Evolutionary conservation across 176 grass and related monocot species (phyloP).

Genomic region (Coix lacrymajobi): DNA sequence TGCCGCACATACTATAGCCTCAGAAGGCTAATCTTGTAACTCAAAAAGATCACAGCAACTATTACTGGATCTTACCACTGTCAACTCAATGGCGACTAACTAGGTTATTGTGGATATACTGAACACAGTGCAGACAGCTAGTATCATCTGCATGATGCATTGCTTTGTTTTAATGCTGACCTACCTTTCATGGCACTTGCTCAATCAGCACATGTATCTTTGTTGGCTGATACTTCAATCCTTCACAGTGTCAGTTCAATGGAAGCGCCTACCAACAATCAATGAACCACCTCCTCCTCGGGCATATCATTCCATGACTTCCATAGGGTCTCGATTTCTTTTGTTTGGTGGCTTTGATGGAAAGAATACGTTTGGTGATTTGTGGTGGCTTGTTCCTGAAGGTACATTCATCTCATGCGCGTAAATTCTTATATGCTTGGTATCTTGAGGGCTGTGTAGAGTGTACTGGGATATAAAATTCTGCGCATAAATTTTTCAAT

Average conservation of each 20-base stretch:
- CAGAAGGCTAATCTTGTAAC: not conserved
- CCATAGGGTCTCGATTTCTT: conserved; percentile 69
- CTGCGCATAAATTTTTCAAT: not conserved
- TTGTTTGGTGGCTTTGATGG: conserved; percentile 99
- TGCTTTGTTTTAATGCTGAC: not conserved
- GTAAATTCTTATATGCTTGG: not conserved
- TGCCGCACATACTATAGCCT: not conserved
- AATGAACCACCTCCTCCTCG: conserved; percentile 78
- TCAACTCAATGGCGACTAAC: not conserved
- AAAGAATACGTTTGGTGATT: conserved; percentile 88
- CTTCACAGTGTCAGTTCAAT: conserved; percentile 86
- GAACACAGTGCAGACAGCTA: not conserved
- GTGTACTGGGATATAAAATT: not conserved
- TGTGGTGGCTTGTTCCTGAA: conserved; percentile 99
- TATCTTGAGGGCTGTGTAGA: not conserved
- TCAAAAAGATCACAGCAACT: not conserved
- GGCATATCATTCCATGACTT: conserved; percentile 95
- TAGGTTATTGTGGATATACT: not conserved
- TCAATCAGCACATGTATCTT: not conserved
- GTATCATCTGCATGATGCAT: not conserved
- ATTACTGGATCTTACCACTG: not conserved
- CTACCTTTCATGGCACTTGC: not conserved
- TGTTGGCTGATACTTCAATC: conserved; percentile 26
- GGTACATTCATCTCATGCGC: conserved; percentile 49
- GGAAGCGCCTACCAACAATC: conserved; percentile 71